Percentiles rank a stretch among this genome's conserved stretches.
Conservation (phyloP, 1,284 basidiomycete species). For the Rhizoctonia solani region DNA sequence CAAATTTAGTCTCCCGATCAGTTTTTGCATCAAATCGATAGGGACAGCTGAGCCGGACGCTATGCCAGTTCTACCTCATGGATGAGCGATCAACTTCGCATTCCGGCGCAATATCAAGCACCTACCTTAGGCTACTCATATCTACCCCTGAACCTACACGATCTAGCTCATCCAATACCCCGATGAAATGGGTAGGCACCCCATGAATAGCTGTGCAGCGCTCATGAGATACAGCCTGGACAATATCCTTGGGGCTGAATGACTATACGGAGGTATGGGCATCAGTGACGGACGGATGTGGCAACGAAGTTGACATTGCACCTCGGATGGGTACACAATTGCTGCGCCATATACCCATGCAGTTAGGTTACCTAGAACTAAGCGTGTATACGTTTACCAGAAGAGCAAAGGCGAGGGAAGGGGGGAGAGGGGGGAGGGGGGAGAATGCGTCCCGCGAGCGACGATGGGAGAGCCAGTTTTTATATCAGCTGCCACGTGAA, state of each 20-base stretch:
- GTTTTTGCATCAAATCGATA: conserved; percentile 73
- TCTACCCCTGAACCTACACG: conserved; percentile 44
- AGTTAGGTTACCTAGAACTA: conserved; percentile 80
- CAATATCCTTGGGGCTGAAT: conserved; percentile 65
- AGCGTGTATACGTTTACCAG: conserved; percentile 51
- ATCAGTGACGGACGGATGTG: neutral
- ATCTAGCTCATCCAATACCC: conserved; percentile 68
- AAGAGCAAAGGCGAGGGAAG: no score
- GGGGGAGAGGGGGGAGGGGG: no score
- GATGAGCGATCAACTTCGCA: neutral
- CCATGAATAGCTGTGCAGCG: conserved; percentile 79
- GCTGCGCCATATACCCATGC: conserved; percentile 75
- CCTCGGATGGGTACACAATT: conserved; percentile 73
- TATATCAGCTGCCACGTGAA: neutral
- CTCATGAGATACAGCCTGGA: conserved; percentile 68
- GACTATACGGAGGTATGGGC: conserved; percentile 39
- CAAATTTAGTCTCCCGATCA: conserved; percentile 68
- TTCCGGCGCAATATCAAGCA: conserved; percentile 2
- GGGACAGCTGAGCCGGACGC: conserved; percentile 79
- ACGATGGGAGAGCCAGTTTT: conserved; percentile 1
- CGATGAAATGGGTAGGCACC: conserved; percentile 83
- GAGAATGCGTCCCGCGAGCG: conserved; percentile 3
- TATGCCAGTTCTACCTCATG: conserved; percentile 67
- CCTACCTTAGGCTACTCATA: conserved; percentile 58
- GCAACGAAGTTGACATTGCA: neutral